Evolutionary conservation across 345 rosid species (phyloP).

Genomic region (Punica granatum): DNA sequence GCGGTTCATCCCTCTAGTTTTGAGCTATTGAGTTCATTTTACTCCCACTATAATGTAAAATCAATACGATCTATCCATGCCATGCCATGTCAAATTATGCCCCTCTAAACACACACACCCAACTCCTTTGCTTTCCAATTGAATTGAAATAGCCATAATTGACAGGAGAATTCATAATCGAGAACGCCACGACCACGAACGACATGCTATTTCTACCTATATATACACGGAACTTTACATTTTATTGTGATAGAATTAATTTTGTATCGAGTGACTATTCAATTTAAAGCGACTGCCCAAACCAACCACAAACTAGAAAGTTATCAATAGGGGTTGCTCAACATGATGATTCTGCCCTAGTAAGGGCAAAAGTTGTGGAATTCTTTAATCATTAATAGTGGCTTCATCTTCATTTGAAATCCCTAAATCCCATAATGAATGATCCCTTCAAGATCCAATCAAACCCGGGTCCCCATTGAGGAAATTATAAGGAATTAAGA

Average conservation of each 20-base stretch:
- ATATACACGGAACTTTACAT: no score
- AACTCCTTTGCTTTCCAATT: no score
- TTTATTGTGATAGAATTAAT: not conserved
- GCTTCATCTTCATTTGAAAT: conserved; percentile 1
- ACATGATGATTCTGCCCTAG: not conserved
- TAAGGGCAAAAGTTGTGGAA: not conserved
- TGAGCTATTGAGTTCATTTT: no score
- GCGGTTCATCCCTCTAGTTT: no score
- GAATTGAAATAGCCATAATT: no score
- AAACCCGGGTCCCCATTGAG: not conserved
- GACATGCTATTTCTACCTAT: no score
- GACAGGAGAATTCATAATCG: no score
- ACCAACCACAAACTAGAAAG: not conserved
- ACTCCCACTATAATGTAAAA: no score
- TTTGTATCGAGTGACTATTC: not conserved
- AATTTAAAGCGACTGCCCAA: not conserved
- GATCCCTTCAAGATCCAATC: not conserved
- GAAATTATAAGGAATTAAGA: not conserved
- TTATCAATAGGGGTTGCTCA: not conserved
- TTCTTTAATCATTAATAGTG: not conserved
- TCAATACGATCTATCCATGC: no score
- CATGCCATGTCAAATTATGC: no score
- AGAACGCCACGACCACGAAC: no score
- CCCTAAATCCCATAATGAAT: not conserved
- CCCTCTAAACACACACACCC: no score